These are phyloP conservation scores for Vitis rotundifolia DNA, from an alignment of 164 flowering plant species.

Conservation along the genomic window DNA sequence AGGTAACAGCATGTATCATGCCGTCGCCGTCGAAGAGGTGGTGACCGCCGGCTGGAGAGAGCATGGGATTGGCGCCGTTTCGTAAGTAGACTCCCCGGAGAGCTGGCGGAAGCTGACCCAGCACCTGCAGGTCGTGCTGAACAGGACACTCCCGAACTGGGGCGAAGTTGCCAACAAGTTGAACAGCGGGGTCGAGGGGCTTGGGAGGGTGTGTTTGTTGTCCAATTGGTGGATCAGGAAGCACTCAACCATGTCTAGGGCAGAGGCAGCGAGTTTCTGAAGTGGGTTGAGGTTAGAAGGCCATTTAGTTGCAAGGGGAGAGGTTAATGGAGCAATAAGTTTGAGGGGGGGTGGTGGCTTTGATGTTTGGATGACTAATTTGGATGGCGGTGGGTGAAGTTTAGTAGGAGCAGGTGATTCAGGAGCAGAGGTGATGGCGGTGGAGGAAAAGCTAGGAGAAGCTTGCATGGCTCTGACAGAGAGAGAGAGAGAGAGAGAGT, in stretches of 20 bases:
- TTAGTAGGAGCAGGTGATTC: background rate
- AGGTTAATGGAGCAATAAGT: background rate
- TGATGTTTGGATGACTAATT: constrained; percentile 16
- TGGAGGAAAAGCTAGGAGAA: constrained; percentile 1
- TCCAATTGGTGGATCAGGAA: constrained; percentile 18
- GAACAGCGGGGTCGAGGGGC: constrained; percentile 43
- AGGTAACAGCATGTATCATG: constrained; percentile 48
- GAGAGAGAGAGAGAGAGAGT: background rate
- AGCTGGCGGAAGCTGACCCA: constrained; percentile 33
- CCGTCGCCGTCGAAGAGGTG: constrained; percentile 62
- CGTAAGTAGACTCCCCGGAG: constrained; percentile 45
- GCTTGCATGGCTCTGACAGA: constrained; percentile 8
- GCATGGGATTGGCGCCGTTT: constrained; percentile 53
- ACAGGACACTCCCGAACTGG: constrained; percentile 45
- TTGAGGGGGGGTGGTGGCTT: background rate
- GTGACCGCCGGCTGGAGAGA: constrained; percentile 37
- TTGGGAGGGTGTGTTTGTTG: constrained; percentile 21
- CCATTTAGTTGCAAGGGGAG: background rate
- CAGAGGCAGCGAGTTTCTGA: constrained; percentile 34
- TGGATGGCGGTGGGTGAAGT: constrained; percentile 1
- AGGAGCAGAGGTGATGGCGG: constrained; percentile 4
- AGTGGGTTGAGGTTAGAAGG: constrained; percentile 27
- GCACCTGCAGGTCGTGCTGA: constrained; percentile 21
- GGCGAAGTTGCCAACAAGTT: constrained; percentile 48
- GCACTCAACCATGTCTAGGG: constrained; percentile 30